These are phyloP conservation scores for Auriscalpium orientale DNA, from an alignment of 768 basidiomycete genomes.

Conservation along the genomic window DNA sequence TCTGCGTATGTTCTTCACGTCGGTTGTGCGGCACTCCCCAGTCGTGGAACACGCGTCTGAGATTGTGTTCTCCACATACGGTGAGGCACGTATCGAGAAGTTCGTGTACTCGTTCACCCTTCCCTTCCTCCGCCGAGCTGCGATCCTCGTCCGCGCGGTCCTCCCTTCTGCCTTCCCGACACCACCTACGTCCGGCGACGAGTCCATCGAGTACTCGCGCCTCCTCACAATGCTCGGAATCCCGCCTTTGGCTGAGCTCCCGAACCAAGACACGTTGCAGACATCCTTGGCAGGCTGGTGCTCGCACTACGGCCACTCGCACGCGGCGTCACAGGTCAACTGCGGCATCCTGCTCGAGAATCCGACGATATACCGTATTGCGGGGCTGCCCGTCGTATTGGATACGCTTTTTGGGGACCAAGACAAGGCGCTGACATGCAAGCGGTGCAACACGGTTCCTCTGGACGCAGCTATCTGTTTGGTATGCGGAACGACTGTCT, in stretches of 20 bases:
- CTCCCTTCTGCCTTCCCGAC: constrained; percentile 53
- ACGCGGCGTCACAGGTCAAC: constrained; percentile 70
- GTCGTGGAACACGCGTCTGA: constrained; percentile 82
- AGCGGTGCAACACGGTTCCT: constrained; percentile 71
- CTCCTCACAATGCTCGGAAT: constrained; percentile 71
- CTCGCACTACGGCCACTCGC: constrained; percentile 78
- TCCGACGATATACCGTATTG: constrained; percentile 75
- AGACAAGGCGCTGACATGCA: constrained; percentile 67
- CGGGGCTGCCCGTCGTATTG: constrained; percentile 71
- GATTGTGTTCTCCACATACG: constrained; percentile 69
- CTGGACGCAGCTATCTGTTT: constrained; percentile 86
- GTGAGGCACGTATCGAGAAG: constrained; percentile 80
- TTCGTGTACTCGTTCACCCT: constrained; percentile 82
- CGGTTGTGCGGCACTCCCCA: constrained; percentile 82
- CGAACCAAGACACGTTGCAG: constrained; percentile 80
- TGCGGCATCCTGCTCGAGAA: constrained; percentile 78
- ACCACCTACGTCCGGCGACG: constrained; percentile 26
- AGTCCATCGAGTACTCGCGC: constrained; percentile 69
- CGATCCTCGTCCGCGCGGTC: constrained; percentile 76
- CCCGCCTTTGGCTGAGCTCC: constrained; percentile 70
- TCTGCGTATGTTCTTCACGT: constrained; percentile 85
- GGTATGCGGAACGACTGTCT: constrained; percentile 80
- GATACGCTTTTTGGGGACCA: constrained; percentile 78
- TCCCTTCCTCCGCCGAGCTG: constrained; percentile 84
- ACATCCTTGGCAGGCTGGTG: constrained; percentile 89